phyloP scores from a whole-genome alignment of 129 eudicot genomes.

The Deinandra increscens region DNA sequence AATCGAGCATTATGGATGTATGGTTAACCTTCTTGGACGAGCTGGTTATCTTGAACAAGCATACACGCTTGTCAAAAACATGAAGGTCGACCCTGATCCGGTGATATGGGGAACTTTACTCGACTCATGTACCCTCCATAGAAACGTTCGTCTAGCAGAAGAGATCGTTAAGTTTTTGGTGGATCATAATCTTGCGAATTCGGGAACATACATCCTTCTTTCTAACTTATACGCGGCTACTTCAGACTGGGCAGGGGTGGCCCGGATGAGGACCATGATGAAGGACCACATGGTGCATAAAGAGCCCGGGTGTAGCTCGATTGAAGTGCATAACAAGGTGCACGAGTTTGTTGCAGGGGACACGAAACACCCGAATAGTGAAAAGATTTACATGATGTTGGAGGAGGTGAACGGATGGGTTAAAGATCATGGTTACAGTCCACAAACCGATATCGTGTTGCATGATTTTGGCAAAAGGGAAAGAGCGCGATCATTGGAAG shows the following conservation, averaged over 20 bases:
- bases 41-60: constrained; percentile 73
- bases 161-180: constrained; percentile 45
- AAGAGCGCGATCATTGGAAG: constrained; percentile 52
- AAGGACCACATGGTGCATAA: constrained; percentile 53
- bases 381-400: constrained; percentile 56
- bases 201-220: constrained; percentile 68
- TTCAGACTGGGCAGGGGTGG: constrained; percentile 67
- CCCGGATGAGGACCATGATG: constrained; percentile 62
- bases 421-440: constrained; percentile 42
- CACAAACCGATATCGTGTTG: constrained; percentile 50
- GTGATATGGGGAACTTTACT: constrained; percentile 77
- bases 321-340: constrained; percentile 65
- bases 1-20: constrained; percentile 84
- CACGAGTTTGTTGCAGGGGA: constrained; percentile 88
- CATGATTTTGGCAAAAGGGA: constrained; percentile 51
- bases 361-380: constrained; percentile 54
- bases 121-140: constrained; percentile 70
- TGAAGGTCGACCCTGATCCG: constrained; percentile 50
- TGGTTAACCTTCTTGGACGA: constrained; percentile 88
- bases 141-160: constrained; percentile 53
- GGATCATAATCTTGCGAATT: constrained; percentile 39
- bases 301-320: constrained; percentile 86
- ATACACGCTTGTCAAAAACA: constrained; percentile 48
- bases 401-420: constrained; percentile 62
- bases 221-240: constrained; percentile 64